Evolutionary conservation across 352 stramenopile genomes (phyloP).

Genomic region (Pythium oligandrum): DNA sequence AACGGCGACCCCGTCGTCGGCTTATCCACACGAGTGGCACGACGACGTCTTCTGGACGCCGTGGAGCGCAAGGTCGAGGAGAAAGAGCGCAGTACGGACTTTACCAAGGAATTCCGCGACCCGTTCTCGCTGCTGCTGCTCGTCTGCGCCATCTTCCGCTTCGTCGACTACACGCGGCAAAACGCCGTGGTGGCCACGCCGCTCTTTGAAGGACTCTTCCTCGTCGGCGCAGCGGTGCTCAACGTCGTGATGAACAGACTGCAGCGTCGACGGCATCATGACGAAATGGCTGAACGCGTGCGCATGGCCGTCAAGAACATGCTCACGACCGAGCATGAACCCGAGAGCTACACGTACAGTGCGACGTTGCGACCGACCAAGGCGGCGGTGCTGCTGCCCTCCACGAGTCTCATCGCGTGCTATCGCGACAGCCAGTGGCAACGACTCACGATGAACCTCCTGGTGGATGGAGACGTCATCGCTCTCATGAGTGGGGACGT

Average conservation of each 20-base stretch:
- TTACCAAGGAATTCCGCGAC: constrained; percentile 70
- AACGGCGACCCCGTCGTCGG: constrained; percentile 27
- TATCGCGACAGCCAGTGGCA: constrained; percentile 81
- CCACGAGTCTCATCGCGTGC: constrained; percentile 72
- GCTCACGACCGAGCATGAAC: constrained; percentile 11
- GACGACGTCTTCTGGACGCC: constrained; percentile 47
- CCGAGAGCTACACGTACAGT: constrained; percentile 2
- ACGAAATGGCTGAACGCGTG: constrained; percentile 75
- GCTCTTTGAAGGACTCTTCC: constrained; percentile 52
- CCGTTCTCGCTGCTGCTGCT: constrained; percentile 65
- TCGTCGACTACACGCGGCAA: constrained; percentile 39
- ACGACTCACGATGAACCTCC: constrained; percentile 76
- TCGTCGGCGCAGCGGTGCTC: constrained; percentile 44
- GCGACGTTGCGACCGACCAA: constrained; percentile 7
- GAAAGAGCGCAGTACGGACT: constrained; percentile 54
- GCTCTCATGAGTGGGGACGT: constrained; percentile 83
- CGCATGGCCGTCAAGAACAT: constrained; percentile 65
- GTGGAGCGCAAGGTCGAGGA: constrained; percentile 71
- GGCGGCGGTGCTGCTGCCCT: constrained; percentile 62
- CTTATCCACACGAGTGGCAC: constrained; percentile 41
- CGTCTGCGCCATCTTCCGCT: constrained; percentile 59
- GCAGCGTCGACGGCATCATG: constrained; percentile 66
- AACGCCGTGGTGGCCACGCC: constrained; percentile 23
- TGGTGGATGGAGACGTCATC: constrained; percentile 76
- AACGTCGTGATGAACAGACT: constrained; percentile 62